A percentile compares a stretch with the other conserved stretches of the same genome.
These are phyloP conservation scores for Geotrichum restrictum DNA, from an alignment of 1,139 yeast genomes.

Conservation along the genomic window DNA sequence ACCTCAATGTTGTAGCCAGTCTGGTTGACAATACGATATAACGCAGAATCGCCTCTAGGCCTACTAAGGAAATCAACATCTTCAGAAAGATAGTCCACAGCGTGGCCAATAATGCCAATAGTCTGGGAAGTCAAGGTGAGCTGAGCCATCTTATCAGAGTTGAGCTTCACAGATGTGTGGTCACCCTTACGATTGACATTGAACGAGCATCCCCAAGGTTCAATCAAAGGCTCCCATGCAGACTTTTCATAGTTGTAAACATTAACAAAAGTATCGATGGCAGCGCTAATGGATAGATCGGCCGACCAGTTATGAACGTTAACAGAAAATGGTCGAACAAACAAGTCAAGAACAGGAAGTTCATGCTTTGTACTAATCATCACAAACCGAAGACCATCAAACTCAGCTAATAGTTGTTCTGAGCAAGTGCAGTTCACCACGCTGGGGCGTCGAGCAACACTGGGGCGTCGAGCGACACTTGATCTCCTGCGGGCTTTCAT, in stretches of 20 bases:
- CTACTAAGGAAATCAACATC: slow-evolving; percentile 50
- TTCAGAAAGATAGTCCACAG: slow-evolving; percentile 67
- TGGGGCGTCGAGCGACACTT: not conserved
- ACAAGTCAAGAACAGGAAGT: slow-evolving; percentile 81
- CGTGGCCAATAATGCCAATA: slow-evolving; percentile 33
- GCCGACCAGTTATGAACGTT: slow-evolving; percentile 86
- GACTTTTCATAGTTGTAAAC: slow-evolving; percentile 87
- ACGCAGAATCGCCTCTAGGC: slow-evolving; percentile 62
- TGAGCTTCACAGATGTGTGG: slow-evolving; percentile 29
- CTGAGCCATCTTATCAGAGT: slow-evolving; percentile 72
- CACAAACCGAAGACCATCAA: slow-evolving; percentile 81
- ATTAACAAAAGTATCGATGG: slow-evolving; percentile 65
- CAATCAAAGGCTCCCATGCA: slow-evolving; percentile 93
- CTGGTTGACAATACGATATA: slow-evolving; percentile 73
- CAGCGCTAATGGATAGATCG: slow-evolving; percentile 59
- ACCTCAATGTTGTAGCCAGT: slow-evolving; percentile 76
- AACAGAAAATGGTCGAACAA: slow-evolving; percentile 66
- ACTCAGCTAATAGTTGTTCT: slow-evolving; percentile 63
- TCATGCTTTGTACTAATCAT: slow-evolving; percentile 92
- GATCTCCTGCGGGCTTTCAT: not conserved
- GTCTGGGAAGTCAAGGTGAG: slow-evolving; percentile 77
- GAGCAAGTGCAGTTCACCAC: slow-evolving; percentile 45
- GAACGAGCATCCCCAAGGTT: slow-evolving; percentile 77
- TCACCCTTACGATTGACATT: slow-evolving; percentile 52
- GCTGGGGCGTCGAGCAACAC: not conserved